Conservation (phyloP, 257 asterid genomes). For the Paulownia fortunei region DNA sequence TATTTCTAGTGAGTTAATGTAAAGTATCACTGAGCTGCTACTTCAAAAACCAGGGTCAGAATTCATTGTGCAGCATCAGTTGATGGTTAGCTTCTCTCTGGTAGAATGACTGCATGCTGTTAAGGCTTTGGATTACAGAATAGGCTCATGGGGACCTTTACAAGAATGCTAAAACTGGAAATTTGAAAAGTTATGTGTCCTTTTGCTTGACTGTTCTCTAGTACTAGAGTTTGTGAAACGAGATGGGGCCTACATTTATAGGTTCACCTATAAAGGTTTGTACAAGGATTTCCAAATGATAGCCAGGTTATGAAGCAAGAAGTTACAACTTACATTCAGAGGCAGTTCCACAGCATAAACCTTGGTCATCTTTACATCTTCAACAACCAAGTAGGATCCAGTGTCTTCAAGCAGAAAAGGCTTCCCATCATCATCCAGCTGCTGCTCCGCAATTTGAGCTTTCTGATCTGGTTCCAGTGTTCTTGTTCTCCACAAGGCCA, state of each 20-base stretch:
- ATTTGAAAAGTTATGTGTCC: not conserved
- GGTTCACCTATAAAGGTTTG: not conserved
- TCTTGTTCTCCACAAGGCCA: constrained; percentile 90
- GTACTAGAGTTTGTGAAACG: not conserved
- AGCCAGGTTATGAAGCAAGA: not conserved
- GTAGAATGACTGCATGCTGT: not conserved
- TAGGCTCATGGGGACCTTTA: not conserved
- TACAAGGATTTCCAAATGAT: not conserved
- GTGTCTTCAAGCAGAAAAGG: constrained; percentile 53
- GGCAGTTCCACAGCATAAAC: constrained; percentile 68
- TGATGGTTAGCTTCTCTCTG: too few species aligned
- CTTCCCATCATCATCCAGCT: constrained; percentile 58
- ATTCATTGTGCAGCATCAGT: too few species aligned
- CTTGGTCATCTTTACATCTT: constrained; percentile 67
- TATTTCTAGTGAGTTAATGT: too few species aligned
- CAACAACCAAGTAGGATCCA: constrained; percentile 50
- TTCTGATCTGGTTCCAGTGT: constrained; percentile 61
- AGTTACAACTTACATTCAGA: constrained; percentile 52
- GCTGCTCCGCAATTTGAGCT: constrained; percentile 58
- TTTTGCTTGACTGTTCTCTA: not conserved
- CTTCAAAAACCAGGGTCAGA: too few species aligned
- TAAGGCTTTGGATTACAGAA: not conserved
- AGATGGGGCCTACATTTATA: not conserved
- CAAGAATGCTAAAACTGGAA: not conserved
- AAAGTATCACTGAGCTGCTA: too few species aligned